These are phyloP conservation scores for Dissophora globulifera DNA, from an alignment of 192 early-diverging fungal species.

Conservation along the genomic window DNA sequence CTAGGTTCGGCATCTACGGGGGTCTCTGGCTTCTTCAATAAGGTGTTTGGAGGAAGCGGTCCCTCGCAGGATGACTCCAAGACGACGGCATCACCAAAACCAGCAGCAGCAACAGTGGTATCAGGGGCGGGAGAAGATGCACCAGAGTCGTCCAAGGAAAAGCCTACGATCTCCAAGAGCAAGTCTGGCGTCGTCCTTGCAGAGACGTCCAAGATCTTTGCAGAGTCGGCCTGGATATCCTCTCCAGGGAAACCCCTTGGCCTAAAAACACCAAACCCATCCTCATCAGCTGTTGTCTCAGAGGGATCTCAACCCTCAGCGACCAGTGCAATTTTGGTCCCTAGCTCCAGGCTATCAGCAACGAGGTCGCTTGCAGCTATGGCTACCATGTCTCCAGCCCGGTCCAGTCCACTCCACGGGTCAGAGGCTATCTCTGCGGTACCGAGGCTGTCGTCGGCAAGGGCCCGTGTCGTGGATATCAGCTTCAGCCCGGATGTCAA, in stretches of 20 bases:
- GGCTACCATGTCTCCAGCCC: constrained; percentile 25
- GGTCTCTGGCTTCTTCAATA: constrained; percentile 47
- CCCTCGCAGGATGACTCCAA: neutral
- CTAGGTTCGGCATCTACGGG: constrained; percentile 32
- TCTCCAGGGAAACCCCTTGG: constrained; percentile 6
- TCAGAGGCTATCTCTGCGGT: neutral
- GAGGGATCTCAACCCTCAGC: constrained; percentile 2
- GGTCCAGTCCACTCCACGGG: constrained; percentile 25
- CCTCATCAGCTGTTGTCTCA: neutral
- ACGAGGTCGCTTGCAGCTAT: constrained; percentile 33
- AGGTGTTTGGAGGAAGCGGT: constrained; percentile 40
- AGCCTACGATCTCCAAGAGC: constrained; percentile 22
- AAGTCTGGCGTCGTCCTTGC: constrained; percentile 28
- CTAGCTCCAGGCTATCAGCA: constrained; percentile 22
- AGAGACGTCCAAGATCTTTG: constrained; percentile 31
- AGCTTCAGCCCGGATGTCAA: constrained; percentile 14
- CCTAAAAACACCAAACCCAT: neutral
- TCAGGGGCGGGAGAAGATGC: neutral
- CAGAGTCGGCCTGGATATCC: constrained; percentile 36
- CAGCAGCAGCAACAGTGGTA: neutral
- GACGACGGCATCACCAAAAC: neutral
- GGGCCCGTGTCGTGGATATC: constrained; percentile 29
- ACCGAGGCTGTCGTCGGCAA: neutral
- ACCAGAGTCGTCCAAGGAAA: constrained; percentile 5
- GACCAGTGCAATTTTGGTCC: neutral